These are phyloP conservation scores for Cruciata laevipes DNA, from an alignment of 257 asterid species.

Conservation along the genomic window DNA sequence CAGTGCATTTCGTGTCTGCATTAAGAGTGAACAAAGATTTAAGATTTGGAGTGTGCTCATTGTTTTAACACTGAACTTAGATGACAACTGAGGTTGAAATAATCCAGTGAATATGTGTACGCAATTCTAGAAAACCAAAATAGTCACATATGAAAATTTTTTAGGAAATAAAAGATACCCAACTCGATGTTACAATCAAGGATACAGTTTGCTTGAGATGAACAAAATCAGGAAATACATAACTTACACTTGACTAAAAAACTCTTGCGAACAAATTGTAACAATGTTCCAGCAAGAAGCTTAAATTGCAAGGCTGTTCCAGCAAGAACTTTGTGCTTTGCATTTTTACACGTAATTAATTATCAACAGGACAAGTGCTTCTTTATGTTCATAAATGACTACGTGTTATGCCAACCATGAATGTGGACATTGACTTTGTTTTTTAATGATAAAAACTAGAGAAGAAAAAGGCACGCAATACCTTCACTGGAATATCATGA, in stretches of 20 bases:
- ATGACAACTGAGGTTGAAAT: neutral
- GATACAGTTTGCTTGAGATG: neutral
- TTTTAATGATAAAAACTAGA: too few species aligned
- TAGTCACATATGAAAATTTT: neutral
- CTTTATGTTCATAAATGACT: neutral
- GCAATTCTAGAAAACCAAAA: too few species aligned
- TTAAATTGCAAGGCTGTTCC: neutral
- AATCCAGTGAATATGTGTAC: neutral
- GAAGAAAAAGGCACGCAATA: too few species aligned
- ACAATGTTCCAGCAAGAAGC: neutral
- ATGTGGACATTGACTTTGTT: neutral
- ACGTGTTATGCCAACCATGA: neutral
- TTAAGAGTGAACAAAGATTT: slow-evolving; percentile 7
- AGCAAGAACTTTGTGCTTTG: neutral
- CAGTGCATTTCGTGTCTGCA: slow-evolving; percentile 94
- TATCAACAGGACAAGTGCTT: neutral
- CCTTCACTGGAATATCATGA: neutral
- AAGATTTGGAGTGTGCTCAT: neutral
- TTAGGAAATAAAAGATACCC: neutral
- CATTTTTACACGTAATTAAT: neutral
- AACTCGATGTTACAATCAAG: neutral
- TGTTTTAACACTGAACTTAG: neutral
- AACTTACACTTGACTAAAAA: neutral
- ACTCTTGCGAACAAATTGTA: neutral
- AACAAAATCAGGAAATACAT: neutral